A percentile compares a stretch with the other conserved stretches of the same genome.
These are phyloP conservation scores for Ambispora gerdemannii DNA, from an alignment of 192 early-diverging fungal genomes.

Conservation along the genomic window DNA sequence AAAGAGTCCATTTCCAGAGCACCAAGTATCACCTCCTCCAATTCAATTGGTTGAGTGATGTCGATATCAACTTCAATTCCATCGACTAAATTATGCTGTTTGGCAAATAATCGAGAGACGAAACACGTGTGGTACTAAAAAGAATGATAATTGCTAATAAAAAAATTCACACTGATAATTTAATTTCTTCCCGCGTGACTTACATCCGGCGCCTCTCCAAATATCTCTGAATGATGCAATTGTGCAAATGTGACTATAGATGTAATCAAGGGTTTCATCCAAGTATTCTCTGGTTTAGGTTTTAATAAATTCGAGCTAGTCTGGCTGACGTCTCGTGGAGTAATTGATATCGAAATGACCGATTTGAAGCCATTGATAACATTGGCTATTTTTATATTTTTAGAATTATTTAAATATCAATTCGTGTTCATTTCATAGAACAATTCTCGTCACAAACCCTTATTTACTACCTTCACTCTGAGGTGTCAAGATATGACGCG, in stretches of 20 bases:
- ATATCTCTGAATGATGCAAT: conserved; percentile 4
- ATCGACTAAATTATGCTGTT: conserved; percentile 1
- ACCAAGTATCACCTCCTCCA: conserved; percentile 62
- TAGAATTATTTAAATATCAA: too few species aligned
- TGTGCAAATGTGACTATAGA: conserved; percentile 1
- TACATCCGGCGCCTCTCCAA: background rate
- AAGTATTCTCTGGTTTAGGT: background rate
- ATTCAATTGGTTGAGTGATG: conserved; percentile 46
- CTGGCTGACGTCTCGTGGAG: background rate
- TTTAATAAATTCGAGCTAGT: background rate
- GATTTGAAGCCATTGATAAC: background rate
- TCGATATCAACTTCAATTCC: conserved; percentile 33
- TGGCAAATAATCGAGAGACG: conserved; percentile 19
- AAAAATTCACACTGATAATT: background rate
- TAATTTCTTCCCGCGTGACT: background rate
- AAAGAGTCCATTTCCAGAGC: conserved; percentile 51
- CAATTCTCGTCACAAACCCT: too few species aligned
- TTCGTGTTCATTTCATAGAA: too few species aligned
- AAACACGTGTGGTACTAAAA: conserved; percentile 18
- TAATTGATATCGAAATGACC: background rate
- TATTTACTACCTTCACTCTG: background rate
- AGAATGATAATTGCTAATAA: background rate
- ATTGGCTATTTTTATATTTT: background rate
- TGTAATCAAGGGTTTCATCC: background rate
- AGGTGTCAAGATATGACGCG: background rate